Conservation (phyloP, 768 basidiomycete genomes). For the Dictyophora rubrovolvata region DNA sequence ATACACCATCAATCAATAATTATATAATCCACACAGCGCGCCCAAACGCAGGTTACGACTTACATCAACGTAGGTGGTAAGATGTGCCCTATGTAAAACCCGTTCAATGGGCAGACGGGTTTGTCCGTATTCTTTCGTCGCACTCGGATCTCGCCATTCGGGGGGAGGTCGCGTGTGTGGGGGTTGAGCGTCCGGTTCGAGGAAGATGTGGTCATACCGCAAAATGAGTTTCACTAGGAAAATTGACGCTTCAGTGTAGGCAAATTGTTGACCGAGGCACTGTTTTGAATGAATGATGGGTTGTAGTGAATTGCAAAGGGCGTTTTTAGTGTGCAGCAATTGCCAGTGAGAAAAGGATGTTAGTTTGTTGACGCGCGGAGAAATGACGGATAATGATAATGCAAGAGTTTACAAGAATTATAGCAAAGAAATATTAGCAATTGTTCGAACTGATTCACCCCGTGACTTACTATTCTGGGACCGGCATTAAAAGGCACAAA, state of each 20-base stretch:
- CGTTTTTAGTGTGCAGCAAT: no score
- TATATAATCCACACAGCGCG: not conserved
- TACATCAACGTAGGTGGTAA: constrained; percentile 15
- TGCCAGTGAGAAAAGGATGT: no score
- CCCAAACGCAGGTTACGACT: not conserved
- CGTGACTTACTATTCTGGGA: constrained; percentile 11
- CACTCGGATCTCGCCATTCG: constrained; percentile 7
- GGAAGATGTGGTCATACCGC: constrained; percentile 10
- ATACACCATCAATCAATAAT: not conserved
- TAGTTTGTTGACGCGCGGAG: not conserved
- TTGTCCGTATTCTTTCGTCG: not conserved
- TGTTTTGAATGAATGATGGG: not conserved
- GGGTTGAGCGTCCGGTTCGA: constrained; percentile 15
- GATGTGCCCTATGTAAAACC: constrained; percentile 9
- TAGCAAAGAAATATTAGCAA: not conserved
- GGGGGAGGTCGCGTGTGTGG: constrained; percentile 11
- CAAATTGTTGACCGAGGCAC: constrained; percentile 22
- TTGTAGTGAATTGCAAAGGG: no score
- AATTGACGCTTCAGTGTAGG: constrained; percentile 19
- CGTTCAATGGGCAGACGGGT: constrained; percentile 12
- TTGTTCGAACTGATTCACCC: not conserved
- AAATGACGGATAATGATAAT: not conserved
- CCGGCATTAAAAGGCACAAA: constrained; percentile 18
- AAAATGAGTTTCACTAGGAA: constrained; percentile 17
- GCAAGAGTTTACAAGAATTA: not conserved